phyloP scores from a whole-genome alignment of 2,329 filamentous ascomycete genomes.

The Pseudogymnoascus sp. region DNA sequence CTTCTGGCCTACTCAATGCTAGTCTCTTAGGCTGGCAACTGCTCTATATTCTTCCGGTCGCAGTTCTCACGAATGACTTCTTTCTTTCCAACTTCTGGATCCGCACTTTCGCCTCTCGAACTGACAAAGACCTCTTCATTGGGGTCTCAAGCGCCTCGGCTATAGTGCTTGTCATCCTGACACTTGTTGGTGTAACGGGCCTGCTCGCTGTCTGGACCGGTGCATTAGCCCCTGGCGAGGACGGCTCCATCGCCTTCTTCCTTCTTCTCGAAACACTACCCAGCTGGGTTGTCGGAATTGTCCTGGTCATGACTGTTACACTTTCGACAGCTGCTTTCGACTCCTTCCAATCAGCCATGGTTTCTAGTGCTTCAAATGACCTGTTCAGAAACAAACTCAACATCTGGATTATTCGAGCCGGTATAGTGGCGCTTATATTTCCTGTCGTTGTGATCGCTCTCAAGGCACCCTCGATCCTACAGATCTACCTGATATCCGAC shows the following conservation, averaged over 20 bases:
- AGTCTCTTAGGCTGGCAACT: constrained; percentile 75
- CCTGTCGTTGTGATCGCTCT: constrained; percentile 67
- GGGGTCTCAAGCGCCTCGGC: constrained; percentile 61
- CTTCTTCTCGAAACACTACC: constrained; percentile 63
- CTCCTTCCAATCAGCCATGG: constrained; percentile 73
- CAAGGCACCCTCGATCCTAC: constrained; percentile 63
- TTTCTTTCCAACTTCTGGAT: constrained; percentile 81
- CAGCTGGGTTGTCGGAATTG: constrained; percentile 71
- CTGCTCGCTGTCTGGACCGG: constrained; percentile 73
- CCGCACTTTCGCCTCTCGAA: constrained; percentile 70
- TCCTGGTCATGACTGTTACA: constrained; percentile 71
- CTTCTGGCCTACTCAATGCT: constrained; percentile 59
- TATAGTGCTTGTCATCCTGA: constrained; percentile 58
- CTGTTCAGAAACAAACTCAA: constrained; percentile 73
- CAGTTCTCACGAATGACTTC: constrained; percentile 76
- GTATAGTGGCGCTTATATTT: constrained; percentile 63
- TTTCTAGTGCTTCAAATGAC: constrained; percentile 76
- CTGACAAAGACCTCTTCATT: constrained; percentile 68
- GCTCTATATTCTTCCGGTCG: constrained; percentile 73
- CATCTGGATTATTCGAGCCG: constrained; percentile 61
- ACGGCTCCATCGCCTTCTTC: constrained; percentile 66
- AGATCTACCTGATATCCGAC: constrained; percentile 77
- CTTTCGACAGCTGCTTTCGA: constrained; percentile 74
- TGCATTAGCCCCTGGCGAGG: constrained; percentile 51
- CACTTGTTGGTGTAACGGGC: constrained; percentile 63